These are phyloP conservation scores for Trichoderma guizhouense DNA, from an alignment of 2,329 filamentous ascomycete genomes.

Conservation along the genomic window DNA sequence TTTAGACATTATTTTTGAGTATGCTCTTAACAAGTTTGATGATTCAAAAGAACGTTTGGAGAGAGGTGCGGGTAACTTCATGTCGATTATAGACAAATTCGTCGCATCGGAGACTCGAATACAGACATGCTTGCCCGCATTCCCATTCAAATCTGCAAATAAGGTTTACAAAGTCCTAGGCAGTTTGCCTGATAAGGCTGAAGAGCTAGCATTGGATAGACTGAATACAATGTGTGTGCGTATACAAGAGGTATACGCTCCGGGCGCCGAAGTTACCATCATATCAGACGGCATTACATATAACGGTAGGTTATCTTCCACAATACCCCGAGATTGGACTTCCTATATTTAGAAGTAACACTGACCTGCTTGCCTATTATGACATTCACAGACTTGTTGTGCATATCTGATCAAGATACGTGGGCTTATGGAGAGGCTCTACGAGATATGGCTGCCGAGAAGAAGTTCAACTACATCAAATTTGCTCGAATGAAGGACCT, in stretches of 20 bases:
- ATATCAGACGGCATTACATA: constrained; percentile 53
- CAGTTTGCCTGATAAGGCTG: constrained; percentile 31
- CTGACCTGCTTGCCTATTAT: background rate
- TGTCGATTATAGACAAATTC: constrained; percentile 24
- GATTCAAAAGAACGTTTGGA: constrained; percentile 21
- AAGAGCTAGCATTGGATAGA: constrained; percentile 28
- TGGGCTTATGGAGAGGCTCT: constrained; percentile 49
- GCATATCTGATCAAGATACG: constrained; percentile 44
- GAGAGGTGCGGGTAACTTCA: constrained; percentile 24
- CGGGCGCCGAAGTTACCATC: constrained; percentile 37
- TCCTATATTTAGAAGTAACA: background rate
- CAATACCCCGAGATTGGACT: rapidly evolving
- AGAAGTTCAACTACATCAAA: background rate
- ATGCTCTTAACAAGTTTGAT: constrained; percentile 29
- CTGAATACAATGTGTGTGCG: constrained; percentile 29
- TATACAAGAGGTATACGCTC: constrained; percentile 28
- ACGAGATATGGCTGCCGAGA: constrained; percentile 31
- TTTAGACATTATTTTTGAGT: constrained; percentile 27
- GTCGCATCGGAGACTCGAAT: constrained; percentile 23
- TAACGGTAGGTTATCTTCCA: constrained; percentile 40
- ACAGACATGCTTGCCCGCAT: constrained; percentile 29
- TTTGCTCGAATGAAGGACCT: constrained; percentile 24
- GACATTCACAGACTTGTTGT: constrained; percentile 40
- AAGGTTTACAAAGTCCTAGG: constrained; percentile 34
- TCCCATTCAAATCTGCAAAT: constrained; percentile 35